Percentiles rank a stretch among this genome's conserved stretches.
Evolutionary conservation across 2,329 filamentous ascomycete species (phyloP).

Genomic region (Biscogniauxia marginata): DNA sequence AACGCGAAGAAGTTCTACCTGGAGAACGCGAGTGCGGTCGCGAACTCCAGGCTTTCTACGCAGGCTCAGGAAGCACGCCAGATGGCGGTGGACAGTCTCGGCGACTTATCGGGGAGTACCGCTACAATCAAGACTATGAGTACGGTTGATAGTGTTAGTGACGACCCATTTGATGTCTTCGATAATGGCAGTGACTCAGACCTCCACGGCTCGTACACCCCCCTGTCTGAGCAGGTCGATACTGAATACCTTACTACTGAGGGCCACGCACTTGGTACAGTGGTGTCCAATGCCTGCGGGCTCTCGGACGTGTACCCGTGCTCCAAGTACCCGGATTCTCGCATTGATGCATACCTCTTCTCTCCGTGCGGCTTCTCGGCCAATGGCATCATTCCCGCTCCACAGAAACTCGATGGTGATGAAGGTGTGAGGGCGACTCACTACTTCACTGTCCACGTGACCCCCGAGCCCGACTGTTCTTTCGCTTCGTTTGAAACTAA

Average conservation of each 20-base stretch:
- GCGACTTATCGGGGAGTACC: slow-evolving; percentile 53
- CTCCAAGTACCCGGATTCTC: slow-evolving; percentile 84
- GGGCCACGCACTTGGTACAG: slow-evolving; percentile 87
- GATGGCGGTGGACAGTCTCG: slow-evolving; percentile 57
- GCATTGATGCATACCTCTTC: slow-evolving; percentile 95
- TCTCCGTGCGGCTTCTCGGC: slow-evolving; percentile 96
- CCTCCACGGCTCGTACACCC: slow-evolving; percentile 54
- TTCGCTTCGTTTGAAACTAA: slow-evolving; percentile 99
- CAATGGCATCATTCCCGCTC: slow-evolving; percentile 88
- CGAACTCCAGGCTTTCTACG: slow-evolving; percentile 73
- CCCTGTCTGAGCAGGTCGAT: slow-evolving; percentile 57
- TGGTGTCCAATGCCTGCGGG: slow-evolving; percentile 87
- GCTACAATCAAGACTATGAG: slow-evolving; percentile 37
- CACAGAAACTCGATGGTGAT: slow-evolving; percentile 48
- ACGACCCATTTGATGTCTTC: slow-evolving; percentile 77
- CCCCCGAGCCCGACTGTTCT: slow-evolving; percentile 93
- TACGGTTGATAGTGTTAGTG: slow-evolving; percentile 39
- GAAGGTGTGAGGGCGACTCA: slow-evolving; percentile 60
- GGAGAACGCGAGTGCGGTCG: slow-evolving; percentile 80
- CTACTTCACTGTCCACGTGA: slow-evolving; percentile 99
- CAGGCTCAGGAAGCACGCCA: slow-evolving; percentile 64
- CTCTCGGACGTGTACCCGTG: slow-evolving; percentile 86
- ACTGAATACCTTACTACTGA: slow-evolving; percentile 82
- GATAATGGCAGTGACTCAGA: slow-evolving; percentile 60
- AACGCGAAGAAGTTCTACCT: slow-evolving; percentile 71